Percentiles rank a stretch among this genome's conserved stretches.
phyloP scores from a whole-genome alignment of 2,329 filamentous ascomycete genomes.

The Thermothelomyces thermophilus region DNA sequence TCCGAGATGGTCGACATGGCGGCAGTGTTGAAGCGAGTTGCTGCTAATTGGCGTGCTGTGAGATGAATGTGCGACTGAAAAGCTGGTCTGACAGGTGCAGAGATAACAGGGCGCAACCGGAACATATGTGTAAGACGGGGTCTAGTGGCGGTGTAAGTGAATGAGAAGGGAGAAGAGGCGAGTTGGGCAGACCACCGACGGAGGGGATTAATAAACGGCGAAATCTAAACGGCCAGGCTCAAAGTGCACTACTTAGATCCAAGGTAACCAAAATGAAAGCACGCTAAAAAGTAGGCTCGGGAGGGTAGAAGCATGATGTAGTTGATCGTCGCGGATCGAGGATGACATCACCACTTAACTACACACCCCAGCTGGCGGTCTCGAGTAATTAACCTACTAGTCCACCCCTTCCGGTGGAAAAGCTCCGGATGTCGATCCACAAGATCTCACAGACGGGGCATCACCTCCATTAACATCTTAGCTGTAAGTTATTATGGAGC shows the following conservation, averaged over 20 bases:
- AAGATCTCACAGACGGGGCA: background rate
- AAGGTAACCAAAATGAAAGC: no score
- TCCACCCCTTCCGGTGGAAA: background rate
- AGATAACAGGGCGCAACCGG: background rate
- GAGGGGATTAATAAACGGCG: background rate
- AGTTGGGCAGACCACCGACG: background rate
- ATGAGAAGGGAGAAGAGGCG: background rate
- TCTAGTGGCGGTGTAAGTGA: background rate
- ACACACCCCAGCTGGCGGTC: no score
- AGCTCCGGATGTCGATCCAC: background rate
- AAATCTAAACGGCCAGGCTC: background rate
- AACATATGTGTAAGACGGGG: background rate
- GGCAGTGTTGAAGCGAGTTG: background rate
- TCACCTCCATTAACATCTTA: no score
- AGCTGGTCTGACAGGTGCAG: background rate
- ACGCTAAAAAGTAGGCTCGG: no score
- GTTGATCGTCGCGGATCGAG: background rate
- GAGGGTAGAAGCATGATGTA: background rate
- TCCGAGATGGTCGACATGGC: conserved; percentile 16
- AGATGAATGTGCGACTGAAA: background rate
- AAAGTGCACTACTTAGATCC: background rate
- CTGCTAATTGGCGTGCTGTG: background rate
- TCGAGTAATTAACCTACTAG: no score
- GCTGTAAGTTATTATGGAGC: no score
- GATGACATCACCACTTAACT: background rate